These are phyloP conservation scores for Chlamydomonas sphaeroides DNA, from an alignment of 139 green algal species.

Conservation along the genomic window DNA sequence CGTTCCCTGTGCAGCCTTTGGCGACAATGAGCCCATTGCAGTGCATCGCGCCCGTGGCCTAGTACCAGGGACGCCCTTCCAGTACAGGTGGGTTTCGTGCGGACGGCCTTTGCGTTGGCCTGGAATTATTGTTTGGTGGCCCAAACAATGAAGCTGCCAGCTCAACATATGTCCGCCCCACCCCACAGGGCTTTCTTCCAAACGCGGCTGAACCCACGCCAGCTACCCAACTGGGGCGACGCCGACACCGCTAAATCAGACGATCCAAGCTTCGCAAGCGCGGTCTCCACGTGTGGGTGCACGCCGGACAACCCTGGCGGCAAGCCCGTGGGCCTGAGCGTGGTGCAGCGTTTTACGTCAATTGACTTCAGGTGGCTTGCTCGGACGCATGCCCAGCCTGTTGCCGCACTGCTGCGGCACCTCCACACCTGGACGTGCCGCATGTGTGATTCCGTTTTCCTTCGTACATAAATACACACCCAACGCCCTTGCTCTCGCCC, in stretches of 20 bases:
- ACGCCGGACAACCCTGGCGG: not conserved
- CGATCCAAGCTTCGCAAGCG: not conserved
- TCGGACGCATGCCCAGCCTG: too few relatives aligned
- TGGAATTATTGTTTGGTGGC: too few relatives aligned
- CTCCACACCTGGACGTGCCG: too few relatives aligned
- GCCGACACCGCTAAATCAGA: not conserved
- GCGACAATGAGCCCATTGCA: not conserved
- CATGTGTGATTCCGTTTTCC: too few relatives aligned
- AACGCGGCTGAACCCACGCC: not conserved
- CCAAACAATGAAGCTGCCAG: too few relatives aligned
- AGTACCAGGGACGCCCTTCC: not conserved
- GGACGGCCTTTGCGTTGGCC: too few relatives aligned
- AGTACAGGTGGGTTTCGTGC: too few relatives aligned
- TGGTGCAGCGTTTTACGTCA: not conserved
- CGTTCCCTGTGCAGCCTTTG: not conserved
- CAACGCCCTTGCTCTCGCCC: too few relatives aligned
- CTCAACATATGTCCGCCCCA: too few relatives aligned
- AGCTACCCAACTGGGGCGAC: not conserved
- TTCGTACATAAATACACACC: too few relatives aligned
- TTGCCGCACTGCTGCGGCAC: too few relatives aligned
- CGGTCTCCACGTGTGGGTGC: not conserved
- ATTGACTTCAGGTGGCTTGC: not conserved
- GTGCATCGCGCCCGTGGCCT: not conserved
- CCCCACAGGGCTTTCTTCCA: not conserved
- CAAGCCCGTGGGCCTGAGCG: not conserved